Conservation (phyloP, 2,329 filamentous ascomycete genomes). For the Trichophyton rubrum region DNA sequence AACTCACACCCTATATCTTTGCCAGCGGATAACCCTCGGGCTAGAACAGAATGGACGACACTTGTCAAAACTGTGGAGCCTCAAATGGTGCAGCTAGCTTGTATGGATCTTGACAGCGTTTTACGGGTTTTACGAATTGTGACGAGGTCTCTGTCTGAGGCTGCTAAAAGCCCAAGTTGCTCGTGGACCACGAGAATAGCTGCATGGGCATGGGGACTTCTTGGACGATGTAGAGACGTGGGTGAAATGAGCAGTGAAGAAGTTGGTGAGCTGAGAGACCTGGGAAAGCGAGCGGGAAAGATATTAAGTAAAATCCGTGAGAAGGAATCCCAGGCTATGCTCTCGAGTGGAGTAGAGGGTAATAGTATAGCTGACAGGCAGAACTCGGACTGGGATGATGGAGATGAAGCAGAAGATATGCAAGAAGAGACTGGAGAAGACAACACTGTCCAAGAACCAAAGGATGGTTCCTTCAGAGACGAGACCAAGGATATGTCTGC, state of each 20-base stretch:
- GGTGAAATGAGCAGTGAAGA: slow-evolving; percentile 66
- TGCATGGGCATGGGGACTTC: slow-evolving; percentile 72
- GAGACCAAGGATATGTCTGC: background rate
- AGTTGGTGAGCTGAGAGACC: slow-evolving; percentile 61
- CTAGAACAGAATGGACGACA: slow-evolving; percentile 44
- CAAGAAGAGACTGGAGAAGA: slow-evolving; percentile 15
- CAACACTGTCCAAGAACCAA: background rate
- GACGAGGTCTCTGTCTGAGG: slow-evolving; percentile 45
- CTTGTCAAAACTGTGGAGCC: slow-evolving; percentile 33
- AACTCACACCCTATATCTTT: slow-evolving; percentile 42
- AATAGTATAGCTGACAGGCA: background rate
- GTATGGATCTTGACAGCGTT: slow-evolving; percentile 49
- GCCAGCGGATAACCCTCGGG: slow-evolving; percentile 40
- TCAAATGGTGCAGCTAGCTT: slow-evolving; percentile 38
- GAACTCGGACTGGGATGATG: background rate
- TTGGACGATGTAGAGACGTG: slow-evolving; percentile 60
- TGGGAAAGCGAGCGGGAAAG: slow-evolving; percentile 62
- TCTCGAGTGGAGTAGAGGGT: background rate
- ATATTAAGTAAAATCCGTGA: slow-evolving; percentile 35
- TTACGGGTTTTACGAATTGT: slow-evolving; percentile 54
- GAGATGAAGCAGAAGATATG: slow-evolving; percentile 15
- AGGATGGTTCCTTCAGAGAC: background rate
- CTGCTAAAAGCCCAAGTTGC: slow-evolving; percentile 48
- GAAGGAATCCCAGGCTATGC: slow-evolving; percentile 20
- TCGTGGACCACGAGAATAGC: slow-evolving; percentile 55